Percentiles rank a stretch among this genome's conserved stretches.
Evolutionary conservation across 2,329 filamentous ascomycete species (phyloP).

Genomic region (Verticillium zaregamsianum): DNA sequence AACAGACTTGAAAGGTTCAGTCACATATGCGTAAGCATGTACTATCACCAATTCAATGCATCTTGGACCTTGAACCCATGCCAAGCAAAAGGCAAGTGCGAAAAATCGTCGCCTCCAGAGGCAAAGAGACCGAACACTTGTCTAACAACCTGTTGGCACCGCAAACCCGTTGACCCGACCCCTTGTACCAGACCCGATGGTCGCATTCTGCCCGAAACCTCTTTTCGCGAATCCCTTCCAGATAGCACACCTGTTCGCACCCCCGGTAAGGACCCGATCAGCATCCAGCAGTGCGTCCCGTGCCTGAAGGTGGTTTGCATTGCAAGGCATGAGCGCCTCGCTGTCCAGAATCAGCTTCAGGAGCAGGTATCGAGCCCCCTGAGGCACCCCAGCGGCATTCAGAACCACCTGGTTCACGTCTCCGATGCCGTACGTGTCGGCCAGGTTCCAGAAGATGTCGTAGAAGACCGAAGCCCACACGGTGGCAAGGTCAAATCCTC

Average conservation of each 20-base stretch:
- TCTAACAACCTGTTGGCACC: background rate
- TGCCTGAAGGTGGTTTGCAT: conserved; percentile 42
- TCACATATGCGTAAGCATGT: too few species aligned
- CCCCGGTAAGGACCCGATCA: conserved; percentile 41
- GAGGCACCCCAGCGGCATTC: conserved; percentile 35
- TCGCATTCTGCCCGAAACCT: conserved; percentile 35
- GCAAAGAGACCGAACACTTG: too few species aligned
- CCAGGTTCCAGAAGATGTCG: conserved; percentile 49
- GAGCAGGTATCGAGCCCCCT: conserved; percentile 41
- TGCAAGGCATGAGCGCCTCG: conserved; percentile 47
- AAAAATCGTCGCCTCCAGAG: too few species aligned
- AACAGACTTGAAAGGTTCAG: too few species aligned
- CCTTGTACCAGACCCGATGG: background rate
- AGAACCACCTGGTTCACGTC: conserved; percentile 32
- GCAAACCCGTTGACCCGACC: conserved; percentile 3
- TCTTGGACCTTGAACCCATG: too few species aligned
- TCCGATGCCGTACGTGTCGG: conserved; percentile 46
- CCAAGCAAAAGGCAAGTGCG: too few species aligned
- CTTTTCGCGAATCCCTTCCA: conserved; percentile 49
- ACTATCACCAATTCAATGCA: too few species aligned
- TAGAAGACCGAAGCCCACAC: conserved; percentile 47
- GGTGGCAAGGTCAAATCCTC: conserved; percentile 23
- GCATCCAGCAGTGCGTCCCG: conserved; percentile 47
- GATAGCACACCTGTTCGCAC: conserved; percentile 40
- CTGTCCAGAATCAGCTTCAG: conserved; percentile 45